Evolutionary conservation across 106 monocot genomes (phyloP), one percentile per base, ranked within the genome.

Genomic region (Phalaenopsis aphrodite): DNA sequence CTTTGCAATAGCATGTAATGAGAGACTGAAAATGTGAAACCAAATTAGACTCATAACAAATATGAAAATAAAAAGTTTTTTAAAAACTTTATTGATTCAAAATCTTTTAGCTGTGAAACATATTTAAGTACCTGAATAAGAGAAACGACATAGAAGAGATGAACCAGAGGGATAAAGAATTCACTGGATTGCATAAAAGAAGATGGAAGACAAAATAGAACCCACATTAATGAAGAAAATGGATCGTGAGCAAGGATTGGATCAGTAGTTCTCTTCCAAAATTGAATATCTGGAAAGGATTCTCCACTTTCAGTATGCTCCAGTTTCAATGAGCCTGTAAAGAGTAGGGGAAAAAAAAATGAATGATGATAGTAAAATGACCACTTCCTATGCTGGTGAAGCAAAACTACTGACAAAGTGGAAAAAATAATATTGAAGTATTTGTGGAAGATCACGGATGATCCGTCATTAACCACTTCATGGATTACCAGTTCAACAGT

Each of bases 181-280:
- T 94, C 89, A 15, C 39, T 61, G 8, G 92, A 98, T 71, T 85
- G 85, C 48, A 88, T 74, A 87, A 92, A 94, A 74, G 85, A 88
- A 42, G 55, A 66, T 58, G 97, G 97, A 76, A 98, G 92, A 83
- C 89, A 88, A 79, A 91, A 98, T 24, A 98, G 86, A 88, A 86
- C 80, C 88, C 85, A 91, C 85, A 94, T 77, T 76, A 98, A 79
- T 42, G 94, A 91, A 42, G 89, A 85, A 85, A 94, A 98, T 17
- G 97, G 92, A 82, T 98, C 97, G 55, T 88, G 90, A 81, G 90
- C 80, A 80, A 98, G 90, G 55, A 98, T 80, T 55, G 97, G 97
- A 87, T 92, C 92, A 41, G 90, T 84, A 85, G 83, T 83, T 79
- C 75, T 86, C 56, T 94, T 92, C 90, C 84, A 91, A 57, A 98